A percentile compares a stretch with the other conserved stretches of the same genome.
Conservation (phyloP, 306 rosid genomes). For the Hylodesmum podocarpum region DNA sequence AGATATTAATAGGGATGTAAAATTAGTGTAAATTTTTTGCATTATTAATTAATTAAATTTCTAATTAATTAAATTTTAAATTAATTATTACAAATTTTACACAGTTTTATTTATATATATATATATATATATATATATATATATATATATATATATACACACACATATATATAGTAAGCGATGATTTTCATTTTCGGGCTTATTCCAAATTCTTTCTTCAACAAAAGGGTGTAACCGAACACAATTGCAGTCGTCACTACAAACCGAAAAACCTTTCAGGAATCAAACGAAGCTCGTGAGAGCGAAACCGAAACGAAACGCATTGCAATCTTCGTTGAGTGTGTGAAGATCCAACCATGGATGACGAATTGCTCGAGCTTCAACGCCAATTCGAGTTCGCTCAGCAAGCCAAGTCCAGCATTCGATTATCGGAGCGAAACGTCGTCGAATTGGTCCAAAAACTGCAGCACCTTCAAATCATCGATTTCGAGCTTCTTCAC, state of each 20-base stretch:
- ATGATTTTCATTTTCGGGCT: neutral
- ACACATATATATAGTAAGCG: too few relatives aligned
- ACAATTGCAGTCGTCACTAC: neutral
- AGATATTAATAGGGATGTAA: too few relatives aligned
- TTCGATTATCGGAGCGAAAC: slow-evolving; percentile 92
- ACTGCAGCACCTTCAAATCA: slow-evolving; percentile 86
- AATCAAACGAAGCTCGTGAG: slow-evolving; percentile 17
- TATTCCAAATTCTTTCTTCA: neutral
- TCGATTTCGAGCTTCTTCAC: slow-evolving; percentile 95
- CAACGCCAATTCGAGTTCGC: slow-evolving; percentile 96
- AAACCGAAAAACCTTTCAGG: slow-evolving; percentile 2
- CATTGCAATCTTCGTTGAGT: neutral
- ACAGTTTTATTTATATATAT: too few relatives aligned
- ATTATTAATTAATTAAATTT: too few relatives aligned
- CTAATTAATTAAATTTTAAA: too few relatives aligned
- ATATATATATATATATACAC: too few relatives aligned
- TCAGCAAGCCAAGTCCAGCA: slow-evolving; percentile 91
- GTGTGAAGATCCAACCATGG: slow-evolving; percentile 62
- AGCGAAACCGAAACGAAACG: neutral
- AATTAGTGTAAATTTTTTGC: too few relatives aligned
- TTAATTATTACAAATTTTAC: too few relatives aligned
- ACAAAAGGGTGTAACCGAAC: neutral
- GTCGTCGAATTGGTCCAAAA: slow-evolving; percentile 95
- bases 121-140: too few relatives aligned
- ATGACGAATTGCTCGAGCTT: slow-evolving; percentile 87